Evolutionary conservation across 805 yeast genomes (phyloP).

Genomic region (Cyberlindnera euphorbiiphila): DNA sequence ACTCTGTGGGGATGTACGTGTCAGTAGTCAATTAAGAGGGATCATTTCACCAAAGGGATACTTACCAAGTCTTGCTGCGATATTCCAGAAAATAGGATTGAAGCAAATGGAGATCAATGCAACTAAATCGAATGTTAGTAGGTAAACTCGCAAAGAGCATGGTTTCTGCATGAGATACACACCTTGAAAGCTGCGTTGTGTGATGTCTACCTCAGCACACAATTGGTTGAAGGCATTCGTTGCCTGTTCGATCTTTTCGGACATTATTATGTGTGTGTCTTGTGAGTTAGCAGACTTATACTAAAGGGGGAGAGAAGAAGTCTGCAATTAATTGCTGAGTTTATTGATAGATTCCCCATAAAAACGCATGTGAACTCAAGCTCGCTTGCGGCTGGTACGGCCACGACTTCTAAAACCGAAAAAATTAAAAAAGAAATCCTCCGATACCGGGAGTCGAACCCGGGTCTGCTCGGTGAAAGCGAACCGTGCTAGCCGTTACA

Average conservation of each 20-base stretch:
- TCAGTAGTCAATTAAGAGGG: background rate
- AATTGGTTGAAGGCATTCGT: constrained; percentile 22
- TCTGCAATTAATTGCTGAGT: too few relatives aligned
- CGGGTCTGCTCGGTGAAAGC: constrained; percentile 83
- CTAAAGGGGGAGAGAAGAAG: too few relatives aligned
- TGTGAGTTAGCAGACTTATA: too few relatives aligned
- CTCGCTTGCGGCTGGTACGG: too few relatives aligned
- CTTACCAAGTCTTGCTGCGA: constrained; percentile 68
- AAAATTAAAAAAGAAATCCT: constrained; percentile 31
- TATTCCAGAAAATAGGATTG: constrained; percentile 95
- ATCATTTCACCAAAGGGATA: too few relatives aligned
- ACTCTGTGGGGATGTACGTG: constrained; percentile 42
- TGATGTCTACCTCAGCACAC: constrained; percentile 23
- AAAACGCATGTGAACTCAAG: constrained; percentile 8
- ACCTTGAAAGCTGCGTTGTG: constrained; percentile 21
- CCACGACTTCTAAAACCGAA: background rate
- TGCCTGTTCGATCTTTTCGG: constrained; percentile 14
- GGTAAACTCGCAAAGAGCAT: background rate
- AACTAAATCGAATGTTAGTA: constrained; percentile 23
- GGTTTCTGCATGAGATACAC: constrained; percentile 12
- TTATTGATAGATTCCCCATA: background rate
- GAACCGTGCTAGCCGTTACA: constrained; percentile 83
- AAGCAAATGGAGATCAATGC: constrained; percentile 71
- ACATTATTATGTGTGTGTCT: too few relatives aligned
- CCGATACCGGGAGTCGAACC: constrained; percentile 89